These are phyloP conservation scores for Fragaria iinumae DNA, from an alignment of 306 rosid species.

Conservation along the genomic window DNA sequence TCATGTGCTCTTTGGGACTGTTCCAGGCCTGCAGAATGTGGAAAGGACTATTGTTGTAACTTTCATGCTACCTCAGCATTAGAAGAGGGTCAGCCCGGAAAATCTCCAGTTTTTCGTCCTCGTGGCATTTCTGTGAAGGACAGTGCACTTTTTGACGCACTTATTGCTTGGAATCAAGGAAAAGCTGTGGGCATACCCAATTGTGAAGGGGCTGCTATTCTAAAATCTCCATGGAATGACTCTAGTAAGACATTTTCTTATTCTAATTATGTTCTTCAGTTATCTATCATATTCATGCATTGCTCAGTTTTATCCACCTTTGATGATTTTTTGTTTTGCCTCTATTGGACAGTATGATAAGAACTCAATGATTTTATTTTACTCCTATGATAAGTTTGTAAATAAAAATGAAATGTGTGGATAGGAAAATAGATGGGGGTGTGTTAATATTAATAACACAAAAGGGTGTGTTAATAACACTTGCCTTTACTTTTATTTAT, in stretches of 20 bases:
- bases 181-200: conserved; percentile 94
- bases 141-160: conserved; percentile 76
- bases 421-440: no score
- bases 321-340: background rate
- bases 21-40: conserved; percentile 80
- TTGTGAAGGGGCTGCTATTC: conserved; percentile 97
- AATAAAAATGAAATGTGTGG: no score
- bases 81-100: conserved; percentile 91
- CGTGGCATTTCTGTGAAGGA: conserved; percentile 94
- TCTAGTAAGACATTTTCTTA: conserved; percentile 50
- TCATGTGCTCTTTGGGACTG: conserved; percentile 98
- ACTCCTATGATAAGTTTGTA: background rate
- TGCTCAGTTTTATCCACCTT: background rate
- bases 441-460: no score
- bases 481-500: background rate
- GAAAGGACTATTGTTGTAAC: conserved; percentile 86
- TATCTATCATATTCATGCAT: conserved; percentile 14
- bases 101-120: conserved; percentile 84
- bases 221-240: conserved; percentile 98
- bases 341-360: background rate
- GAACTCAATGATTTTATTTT: background rate
- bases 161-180: conserved; percentile 77
- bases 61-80: conserved; percentile 79
- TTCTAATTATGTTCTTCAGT: conserved; percentile 13
- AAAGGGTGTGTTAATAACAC: no score